Percentiles rank a stretch among this genome's conserved stretches.
Evolutionary conservation across 352 stramenopile species (phyloP).

Genomic region (Phytophthora cactorum): DNA sequence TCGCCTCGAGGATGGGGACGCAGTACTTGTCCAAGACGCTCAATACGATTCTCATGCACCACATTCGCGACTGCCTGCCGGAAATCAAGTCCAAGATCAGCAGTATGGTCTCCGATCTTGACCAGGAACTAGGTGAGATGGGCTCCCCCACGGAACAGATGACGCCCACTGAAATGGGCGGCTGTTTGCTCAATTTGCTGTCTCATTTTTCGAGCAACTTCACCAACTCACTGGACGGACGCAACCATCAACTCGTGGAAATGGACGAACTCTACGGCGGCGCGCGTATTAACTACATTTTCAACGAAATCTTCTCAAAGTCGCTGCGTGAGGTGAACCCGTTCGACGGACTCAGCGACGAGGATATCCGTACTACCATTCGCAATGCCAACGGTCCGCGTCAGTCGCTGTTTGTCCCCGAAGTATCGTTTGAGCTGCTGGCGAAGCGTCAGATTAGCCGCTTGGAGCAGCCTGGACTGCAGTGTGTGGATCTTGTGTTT

Average conservation of each 20-base stretch:
- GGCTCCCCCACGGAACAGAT: conserved; percentile 91
- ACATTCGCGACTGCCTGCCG: conserved; percentile 98
- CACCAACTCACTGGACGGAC: conserved; percentile 90
- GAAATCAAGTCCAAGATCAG: conserved; percentile 98
- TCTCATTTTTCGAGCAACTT: conserved; percentile 93
- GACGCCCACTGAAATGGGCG: conserved; percentile 91
- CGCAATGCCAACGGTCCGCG: conserved; percentile 98
- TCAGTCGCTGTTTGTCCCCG: conserved; percentile 98
- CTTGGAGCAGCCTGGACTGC: conserved; percentile 94
- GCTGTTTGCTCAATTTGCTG: conserved; percentile 95
- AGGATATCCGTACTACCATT: conserved; percentile 99
- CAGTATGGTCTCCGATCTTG: conserved; percentile 95
- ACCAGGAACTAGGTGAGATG: conserved; percentile 96
- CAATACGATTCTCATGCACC: conserved; percentile 99
- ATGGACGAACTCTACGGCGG: conserved; percentile 96
- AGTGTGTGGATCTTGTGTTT: conserved; percentile 99
- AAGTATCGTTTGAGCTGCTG: conserved; percentile 99
- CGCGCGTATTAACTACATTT: conserved; percentile 98
- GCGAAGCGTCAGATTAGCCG: conserved; percentile 97
- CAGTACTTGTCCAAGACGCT: conserved; percentile 96
- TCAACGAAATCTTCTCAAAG: conserved; percentile 97
- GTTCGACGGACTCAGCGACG: conserved; percentile 97
- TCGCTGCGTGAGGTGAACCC: conserved; percentile 93
- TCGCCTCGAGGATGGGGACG: conserved; percentile 96
- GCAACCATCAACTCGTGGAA: conserved; percentile 83